A percentile compares a stretch with the other conserved stretches of the same genome.
These are phyloP conservation scores for Trametes sanguinea DNA, from an alignment of 768 basidiomycete genomes.

Conservation along the genomic window DNA sequence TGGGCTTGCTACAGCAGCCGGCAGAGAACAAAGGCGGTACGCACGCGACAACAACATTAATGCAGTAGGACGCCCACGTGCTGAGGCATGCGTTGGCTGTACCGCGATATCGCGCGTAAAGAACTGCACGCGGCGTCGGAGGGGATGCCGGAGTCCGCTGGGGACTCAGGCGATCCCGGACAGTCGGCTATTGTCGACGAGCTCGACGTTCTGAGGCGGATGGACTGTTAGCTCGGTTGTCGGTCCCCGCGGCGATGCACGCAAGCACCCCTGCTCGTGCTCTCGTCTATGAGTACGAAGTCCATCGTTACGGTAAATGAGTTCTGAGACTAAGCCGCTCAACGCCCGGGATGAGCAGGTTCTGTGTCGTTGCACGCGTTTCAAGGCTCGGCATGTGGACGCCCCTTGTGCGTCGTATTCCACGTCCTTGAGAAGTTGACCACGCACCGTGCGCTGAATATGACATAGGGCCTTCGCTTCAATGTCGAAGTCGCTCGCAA, in stretches of 20 bases:
- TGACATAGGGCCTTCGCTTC: constrained; percentile 14
- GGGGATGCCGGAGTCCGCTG: constrained; percentile 1
- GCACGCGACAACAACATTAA: constrained; percentile 1
- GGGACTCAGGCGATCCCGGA: constrained; percentile 1
- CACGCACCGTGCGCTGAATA: constrained; percentile 13
- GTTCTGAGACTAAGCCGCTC: constrained; percentile 13
- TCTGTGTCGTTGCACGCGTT: constrained; percentile 16
- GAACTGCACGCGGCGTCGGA: constrained; percentile 8
- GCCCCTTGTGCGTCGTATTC: constrained; percentile 15
- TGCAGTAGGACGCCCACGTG: constrained; percentile 11
- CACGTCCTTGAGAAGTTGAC: constrained; percentile 21
- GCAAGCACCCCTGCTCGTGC: constrained; percentile 18
- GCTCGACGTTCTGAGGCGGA: constrained; percentile 3
- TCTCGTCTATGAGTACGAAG: constrained; percentile 1
- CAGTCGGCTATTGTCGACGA: not conserved
- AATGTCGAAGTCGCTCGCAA: constrained; percentile 14
- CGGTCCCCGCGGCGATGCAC: constrained; percentile 18
- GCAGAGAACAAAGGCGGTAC: constrained; percentile 10
- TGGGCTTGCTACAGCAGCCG: not conserved
- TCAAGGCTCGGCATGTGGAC: constrained; percentile 13
- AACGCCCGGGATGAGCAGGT: constrained; percentile 10
- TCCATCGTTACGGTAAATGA: constrained; percentile 15
- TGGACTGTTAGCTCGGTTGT: constrained; percentile 10
- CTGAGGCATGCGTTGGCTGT: constrained; percentile 3
- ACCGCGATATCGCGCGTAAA: constrained; percentile 11